Conservation (phyloP, 208 protist genomes). For the Trypanosoma platydactyli region DNA sequence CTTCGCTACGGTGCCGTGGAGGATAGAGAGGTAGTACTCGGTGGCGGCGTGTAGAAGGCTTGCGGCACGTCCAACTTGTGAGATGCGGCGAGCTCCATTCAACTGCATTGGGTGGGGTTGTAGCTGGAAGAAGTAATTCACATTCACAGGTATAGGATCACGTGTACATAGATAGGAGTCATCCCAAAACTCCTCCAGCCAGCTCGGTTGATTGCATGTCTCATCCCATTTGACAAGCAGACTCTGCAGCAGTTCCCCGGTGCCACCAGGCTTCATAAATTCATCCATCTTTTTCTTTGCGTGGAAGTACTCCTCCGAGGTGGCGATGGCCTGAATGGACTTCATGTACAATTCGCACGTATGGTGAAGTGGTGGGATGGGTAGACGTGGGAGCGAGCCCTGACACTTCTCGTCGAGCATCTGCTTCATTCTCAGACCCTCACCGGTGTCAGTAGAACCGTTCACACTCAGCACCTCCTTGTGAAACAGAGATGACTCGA, state of each 20-base stretch:
- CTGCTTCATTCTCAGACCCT: not conserved
- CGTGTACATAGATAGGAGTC: conserved; percentile 38
- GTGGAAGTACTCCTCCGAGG: conserved; percentile 35
- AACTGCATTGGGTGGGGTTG: conserved; percentile 24
- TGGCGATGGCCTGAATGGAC: conserved; percentile 32
- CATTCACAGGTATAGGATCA: conserved; percentile 46
- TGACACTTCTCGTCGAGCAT: conserved; percentile 28
- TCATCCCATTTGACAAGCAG: conserved; percentile 30
- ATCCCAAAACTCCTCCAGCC: conserved; percentile 45
- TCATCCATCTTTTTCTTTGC: conserved; percentile 24
- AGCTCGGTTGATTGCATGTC: conserved; percentile 26
- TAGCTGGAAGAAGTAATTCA: conserved; percentile 56
- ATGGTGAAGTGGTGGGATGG: conserved; percentile 33
- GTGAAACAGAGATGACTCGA: conserved; percentile 12
- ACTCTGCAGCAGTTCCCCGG: conserved; percentile 30
- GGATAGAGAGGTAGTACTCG: conserved; percentile 33
- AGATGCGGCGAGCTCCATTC: conserved; percentile 5
- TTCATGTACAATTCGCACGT: conserved; percentile 38
- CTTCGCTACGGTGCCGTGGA: conserved; percentile 24
- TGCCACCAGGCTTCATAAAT: conserved; percentile 25
- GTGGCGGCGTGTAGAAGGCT: conserved; percentile 41
- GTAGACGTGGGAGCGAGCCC: conserved; percentile 25
- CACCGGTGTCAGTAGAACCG: conserved; percentile 16
- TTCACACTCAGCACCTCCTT: conserved; percentile 27
- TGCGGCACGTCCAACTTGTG: conserved; percentile 43